Base-by-base conservation (phyloP, 352 stramenopile genomes). In the Globisporangium radiosum region DNA sequence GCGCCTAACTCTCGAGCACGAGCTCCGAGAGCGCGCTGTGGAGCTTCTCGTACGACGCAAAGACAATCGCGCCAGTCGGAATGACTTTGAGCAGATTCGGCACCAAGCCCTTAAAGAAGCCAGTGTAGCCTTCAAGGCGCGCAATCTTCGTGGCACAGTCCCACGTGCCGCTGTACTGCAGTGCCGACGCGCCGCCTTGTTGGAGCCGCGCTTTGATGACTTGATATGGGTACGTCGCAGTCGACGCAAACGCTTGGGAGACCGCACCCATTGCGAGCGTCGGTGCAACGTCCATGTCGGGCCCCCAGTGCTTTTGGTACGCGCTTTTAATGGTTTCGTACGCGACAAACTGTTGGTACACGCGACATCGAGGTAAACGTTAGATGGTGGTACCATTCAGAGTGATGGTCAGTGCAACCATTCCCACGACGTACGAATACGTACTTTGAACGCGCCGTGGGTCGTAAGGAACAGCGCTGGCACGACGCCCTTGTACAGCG, bases 181-280 rank as follows among this genome's bases (percentile, higher is more conserved):
- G 62, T 13, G 84, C 84, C 7, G 66, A 71, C 15, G 72, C 69
- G 40, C 90, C 69, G 85, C 85, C 77, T 68, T 99, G 94, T 64
- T 99, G 97, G 15, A 99, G 67, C 57, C 97, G 78, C 14, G 94
- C 86, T 78, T 99, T 99, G 52, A 99, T 92, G 11, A 99, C 92
- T 74, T 99, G 96, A 56, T 98, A 90, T 17, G 96, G 95, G 72
- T 98, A 99, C 14, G 94, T 98, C 5, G 72, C 83, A 17, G 80
- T 90, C 8, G 82, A 92, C 37, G 85, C 83, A 58, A 94, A 81
- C n/a, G 79, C 81, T 67, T 94, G 81, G 3, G 85, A 75, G n/a
- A 89, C 19, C 2, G 83, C 85, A 37, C 85, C 92, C 66, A 97
- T 93, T 36, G 78, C 63, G 10, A 94, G 64, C 48, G 78, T 87